Conservation (phyloP, 2,329 filamentous ascomycete species). For the Chalaropsis ovoidea region DNA sequence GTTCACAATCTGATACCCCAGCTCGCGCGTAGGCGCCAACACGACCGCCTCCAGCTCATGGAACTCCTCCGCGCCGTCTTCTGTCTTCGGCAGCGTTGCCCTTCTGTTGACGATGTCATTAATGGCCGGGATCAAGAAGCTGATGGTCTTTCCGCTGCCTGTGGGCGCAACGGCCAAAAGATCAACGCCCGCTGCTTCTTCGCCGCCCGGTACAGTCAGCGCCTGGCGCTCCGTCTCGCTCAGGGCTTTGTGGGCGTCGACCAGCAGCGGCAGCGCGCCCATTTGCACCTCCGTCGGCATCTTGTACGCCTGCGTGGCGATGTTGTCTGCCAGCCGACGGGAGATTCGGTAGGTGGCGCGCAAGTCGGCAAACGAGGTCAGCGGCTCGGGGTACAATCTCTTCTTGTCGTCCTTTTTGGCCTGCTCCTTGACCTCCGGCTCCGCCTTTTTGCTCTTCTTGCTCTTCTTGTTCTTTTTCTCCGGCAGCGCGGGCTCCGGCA, state of each 20-base stretch:
- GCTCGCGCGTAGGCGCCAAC: constrained; percentile 67
- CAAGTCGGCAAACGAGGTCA: constrained; percentile 67
- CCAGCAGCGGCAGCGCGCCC: constrained; percentile 67
- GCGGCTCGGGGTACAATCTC: constrained; percentile 66
- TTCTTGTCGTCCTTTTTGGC: constrained; percentile 44
- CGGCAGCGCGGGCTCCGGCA: constrained; percentile 32
- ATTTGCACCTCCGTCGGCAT: constrained; percentile 91
- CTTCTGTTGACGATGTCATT: constrained; percentile 57
- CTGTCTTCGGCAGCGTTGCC: constrained; percentile 34
- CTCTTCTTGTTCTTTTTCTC: constrained; percentile 35
- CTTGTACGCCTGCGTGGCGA: constrained; percentile 72
- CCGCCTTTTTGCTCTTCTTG: constrained; percentile 38
- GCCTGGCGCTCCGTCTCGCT: constrained; percentile 25
- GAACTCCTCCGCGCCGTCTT: constrained; percentile 33
- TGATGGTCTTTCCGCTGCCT: constrained; percentile 90
- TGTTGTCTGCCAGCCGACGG: constrained; percentile 61
- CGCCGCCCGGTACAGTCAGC: constrained; percentile 27
- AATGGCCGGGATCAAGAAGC: constrained; percentile 80
- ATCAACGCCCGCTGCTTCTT: constrained; percentile 39
- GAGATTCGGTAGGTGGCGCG: constrained; percentile 63
- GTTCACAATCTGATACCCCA: constrained; percentile 68
- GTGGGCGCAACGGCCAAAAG: constrained; percentile 86
- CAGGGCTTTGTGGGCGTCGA: constrained; percentile 47
- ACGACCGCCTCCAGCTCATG: constrained; percentile 57
- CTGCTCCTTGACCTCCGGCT: constrained; percentile 31